phyloP scores from a whole-genome alignment of 2,329 filamentous ascomycete species.

The Didymella exigua region DNA sequence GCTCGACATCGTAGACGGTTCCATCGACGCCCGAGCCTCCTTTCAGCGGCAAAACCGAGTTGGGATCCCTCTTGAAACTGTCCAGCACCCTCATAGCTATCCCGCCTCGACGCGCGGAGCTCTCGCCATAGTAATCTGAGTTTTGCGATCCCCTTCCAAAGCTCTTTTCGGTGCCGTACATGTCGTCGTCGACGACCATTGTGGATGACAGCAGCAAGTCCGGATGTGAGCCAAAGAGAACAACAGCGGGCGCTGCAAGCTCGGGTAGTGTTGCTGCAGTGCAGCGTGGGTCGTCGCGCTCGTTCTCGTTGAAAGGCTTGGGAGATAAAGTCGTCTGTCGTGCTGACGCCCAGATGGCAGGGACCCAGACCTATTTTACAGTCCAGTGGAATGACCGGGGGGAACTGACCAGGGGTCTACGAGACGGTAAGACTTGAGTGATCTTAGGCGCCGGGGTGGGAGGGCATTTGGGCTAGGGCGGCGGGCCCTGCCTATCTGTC shows the following conservation, averaged over 20 bases:
- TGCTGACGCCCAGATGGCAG: slow-evolving; percentile 7
- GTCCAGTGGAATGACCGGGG: slow-evolving; percentile 1
- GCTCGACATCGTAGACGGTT: slow-evolving; percentile 67
- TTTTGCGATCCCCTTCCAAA: slow-evolving; percentile 44
- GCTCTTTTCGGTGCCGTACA: slow-evolving; percentile 48
- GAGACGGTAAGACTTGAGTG: slow-evolving; percentile 16
- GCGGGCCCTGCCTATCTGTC: slow-evolving; percentile 5
- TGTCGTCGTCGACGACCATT: slow-evolving; percentile 45
- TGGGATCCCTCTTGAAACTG: slow-evolving; percentile 49
- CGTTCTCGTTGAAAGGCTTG: slow-evolving; percentile 7
- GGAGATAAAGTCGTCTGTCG: slow-evolving; percentile 6
- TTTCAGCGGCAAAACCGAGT: slow-evolving; percentile 54
- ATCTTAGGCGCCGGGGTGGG: slow-evolving; percentile 6
- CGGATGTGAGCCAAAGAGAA: slow-evolving; percentile 8
- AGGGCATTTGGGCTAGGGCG: slow-evolving; percentile 10
- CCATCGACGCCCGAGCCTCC: slow-evolving; percentile 58
- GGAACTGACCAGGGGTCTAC: slow-evolving; percentile 10
- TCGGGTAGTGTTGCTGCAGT: slow-evolving; percentile 24
- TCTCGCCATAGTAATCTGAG: slow-evolving; percentile 49
- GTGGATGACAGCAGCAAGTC: slow-evolving; percentile 7
- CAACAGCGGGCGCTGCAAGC: slow-evolving; percentile 30
- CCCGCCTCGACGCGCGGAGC: slow-evolving; percentile 39
- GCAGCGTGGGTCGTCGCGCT: slow-evolving; percentile 10
- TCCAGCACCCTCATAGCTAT: slow-evolving; percentile 52
- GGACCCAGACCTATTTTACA: slow-evolving; percentile 17